A percentile compares a stretch with the other conserved stretches of the same genome.
Conservation (phyloP, 2,329 filamentous ascomycete genomes). For the Neocatenulostroma microsporum region DNA sequence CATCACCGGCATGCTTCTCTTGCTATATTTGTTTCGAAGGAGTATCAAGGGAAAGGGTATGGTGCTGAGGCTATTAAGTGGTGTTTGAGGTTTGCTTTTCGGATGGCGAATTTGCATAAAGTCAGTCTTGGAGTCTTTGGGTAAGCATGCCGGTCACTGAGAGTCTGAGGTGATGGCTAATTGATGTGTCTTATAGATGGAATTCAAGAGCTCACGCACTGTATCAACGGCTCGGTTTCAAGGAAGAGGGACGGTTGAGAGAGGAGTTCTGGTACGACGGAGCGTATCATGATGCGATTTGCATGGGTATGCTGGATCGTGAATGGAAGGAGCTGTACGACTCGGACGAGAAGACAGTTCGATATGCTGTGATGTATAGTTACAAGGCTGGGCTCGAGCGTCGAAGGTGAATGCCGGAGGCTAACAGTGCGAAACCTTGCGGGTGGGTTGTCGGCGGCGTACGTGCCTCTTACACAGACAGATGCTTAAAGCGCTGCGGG, state of each 20-base stretch:
- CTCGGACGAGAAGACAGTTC: too few relatives aligned
- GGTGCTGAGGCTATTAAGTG: constrained; percentile 43
- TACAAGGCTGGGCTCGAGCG: too few relatives aligned
- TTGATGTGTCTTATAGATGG: too few relatives aligned
- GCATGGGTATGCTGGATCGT: constrained; percentile 33
- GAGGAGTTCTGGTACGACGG: constrained; percentile 40
- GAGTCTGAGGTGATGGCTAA: too few relatives aligned
- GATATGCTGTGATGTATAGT: too few relatives aligned
- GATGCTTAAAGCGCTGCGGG: too few relatives aligned
- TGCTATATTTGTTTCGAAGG: constrained; percentile 30
- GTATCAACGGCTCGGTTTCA: constrained; percentile 42
- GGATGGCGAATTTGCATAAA: constrained; percentile 39
- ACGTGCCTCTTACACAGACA: too few relatives aligned
- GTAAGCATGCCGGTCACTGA: too few relatives aligned
- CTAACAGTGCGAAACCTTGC: too few relatives aligned
- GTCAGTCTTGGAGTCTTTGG: constrained; percentile 35
- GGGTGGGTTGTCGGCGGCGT: too few relatives aligned
- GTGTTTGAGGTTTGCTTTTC: constrained; percentile 42
- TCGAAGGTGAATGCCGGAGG: too few relatives aligned
- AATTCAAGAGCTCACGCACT: constrained; percentile 38
- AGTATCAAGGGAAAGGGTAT: constrained; percentile 37
- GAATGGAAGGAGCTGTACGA: constrained; percentile 34
- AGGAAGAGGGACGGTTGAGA: constrained; percentile 36
- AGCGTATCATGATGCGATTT: constrained; percentile 28
- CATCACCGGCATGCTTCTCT: constrained; percentile 41